Base-by-base conservation (phyloP, 345 rosid genomes). In the Toxicodendron radicans region DNA sequence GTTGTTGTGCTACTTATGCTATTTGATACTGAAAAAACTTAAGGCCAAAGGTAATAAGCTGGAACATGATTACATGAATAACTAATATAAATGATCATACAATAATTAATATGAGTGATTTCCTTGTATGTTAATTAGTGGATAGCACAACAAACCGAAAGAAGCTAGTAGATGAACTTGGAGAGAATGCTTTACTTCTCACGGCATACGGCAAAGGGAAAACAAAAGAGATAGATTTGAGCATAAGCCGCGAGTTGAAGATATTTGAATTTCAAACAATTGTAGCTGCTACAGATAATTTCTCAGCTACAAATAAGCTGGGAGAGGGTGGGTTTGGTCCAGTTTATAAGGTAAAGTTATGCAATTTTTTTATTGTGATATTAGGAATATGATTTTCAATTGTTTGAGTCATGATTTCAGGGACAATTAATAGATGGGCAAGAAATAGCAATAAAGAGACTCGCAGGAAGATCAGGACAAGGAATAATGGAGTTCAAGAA, bases 241-340 rank as follows among this genome's bases (percentile, higher is more conserved):
- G 46, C 35, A 49, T 53, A 18, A 43, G 45, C 30, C 58, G 73
- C 63, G 77, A 73, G 9, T 49, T 73, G 12, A 59, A 68, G n/a
- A 24, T 68, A 45, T 73, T 78, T 71, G 68, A 61, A 27, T 73
- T 78, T 68, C 74, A 78, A 68, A 73, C 30, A 59, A 69, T 78
- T 41, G 74, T 30, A 45, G 27, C 51, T 18, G 77, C 71, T 0
- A 78, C 81, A n/a, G n/a, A 63, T 20, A 67, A 78, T 49, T 78
- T 73, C 57, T 62, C 81, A n/a, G 10, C 51, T 45, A 32, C 61
- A 54, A 78, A 69, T 21, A 69, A 73, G 66, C 66, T 78, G 23
- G 78, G 81, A n/a, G 61, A 73, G 48, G 81, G 81, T 27, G 75
- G 81, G 1, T 78, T 78, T 56, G 81, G 81, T 17, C 48, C 66